Base-by-base conservation (phyloP, 2,329 filamentous ascomycete genomes). In the Botrytis galanthina region DNA sequence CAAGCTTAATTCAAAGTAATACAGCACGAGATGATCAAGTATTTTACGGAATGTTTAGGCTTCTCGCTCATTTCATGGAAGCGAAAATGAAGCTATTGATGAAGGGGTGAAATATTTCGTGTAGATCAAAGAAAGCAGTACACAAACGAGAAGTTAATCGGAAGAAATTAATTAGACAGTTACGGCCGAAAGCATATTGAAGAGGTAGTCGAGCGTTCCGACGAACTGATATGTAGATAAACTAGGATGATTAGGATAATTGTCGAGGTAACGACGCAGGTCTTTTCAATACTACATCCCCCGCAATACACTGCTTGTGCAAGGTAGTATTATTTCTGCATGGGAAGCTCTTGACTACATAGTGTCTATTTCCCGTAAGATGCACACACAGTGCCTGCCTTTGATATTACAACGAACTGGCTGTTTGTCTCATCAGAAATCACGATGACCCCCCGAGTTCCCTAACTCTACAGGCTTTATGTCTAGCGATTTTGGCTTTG, bases 291-390 rank as follows among this genome's bases (percentile, higher is more conserved):
- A n/a, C 39, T 44, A 57, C 61, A 35, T 68, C 46, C 20, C 70
- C 62, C 70, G 70, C 62, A 72, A 72, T 72, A 42, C 18, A 29
- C 62, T 66, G 62, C 39, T 66, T 35, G 48, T 68, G 48, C 48
- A 57, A 67, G 46, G 59, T 51, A 42, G 35, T 51, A 39, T 26
- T 26, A 44, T 29, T 26, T 32, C n/a, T 32, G 46, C 35, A 42
- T 32, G 46, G 29, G 48, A 42, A 72, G 37, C 48, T 67, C n/a
- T 72, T 54, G n/a, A 72, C 35, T 67, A 29, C n/a, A 48, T 71
- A 42, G 9, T 29, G 14, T 16, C 8, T 26, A 37, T 48, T 16
- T 22, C 10, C 63, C 29, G 44, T 37, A 35, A 37, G 51, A 3
- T 57, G 51, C 51, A 57, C 51, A 18, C 48, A 54, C 12, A 57